phyloP scores from a whole-genome alignment of 768 basidiomycete genomes.

The Auriscalpium orientale region DNA sequence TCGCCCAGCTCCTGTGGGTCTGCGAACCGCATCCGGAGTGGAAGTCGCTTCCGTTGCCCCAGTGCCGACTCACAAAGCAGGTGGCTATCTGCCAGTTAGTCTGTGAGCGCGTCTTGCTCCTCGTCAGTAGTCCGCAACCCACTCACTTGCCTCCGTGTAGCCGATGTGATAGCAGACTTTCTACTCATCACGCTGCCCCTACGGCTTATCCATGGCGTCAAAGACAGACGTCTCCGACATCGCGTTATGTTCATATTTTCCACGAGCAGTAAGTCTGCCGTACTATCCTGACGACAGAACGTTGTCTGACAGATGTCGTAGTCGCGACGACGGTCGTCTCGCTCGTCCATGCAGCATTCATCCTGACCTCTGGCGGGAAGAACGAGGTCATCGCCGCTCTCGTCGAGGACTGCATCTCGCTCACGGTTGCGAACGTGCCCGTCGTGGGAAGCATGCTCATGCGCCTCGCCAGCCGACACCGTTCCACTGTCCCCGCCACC shows the following conservation, averaged over 20 bases:
- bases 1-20: conserved; percentile 38
- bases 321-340: conserved; percentile 22
- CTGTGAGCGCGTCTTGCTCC: conserved; percentile 29
- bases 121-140: background rate
- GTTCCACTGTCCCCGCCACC: background rate
- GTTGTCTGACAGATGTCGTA: background rate
- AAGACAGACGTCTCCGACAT: conserved; percentile 29
- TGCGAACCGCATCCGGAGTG: conserved; percentile 33
- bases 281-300: background rate
- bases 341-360: conserved; percentile 22
- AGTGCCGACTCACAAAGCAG: conserved; percentile 36
- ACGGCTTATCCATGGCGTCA: conserved; percentile 35
- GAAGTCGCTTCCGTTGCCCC: conserved; percentile 28
- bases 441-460: conserved; percentile 10
- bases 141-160: conserved; percentile 19
- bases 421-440: conserved; percentile 7
- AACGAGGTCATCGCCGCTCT: conserved; percentile 24
- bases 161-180: conserved; percentile 39
- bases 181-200: conserved; percentile 40
- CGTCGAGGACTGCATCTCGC: conserved; percentile 20
- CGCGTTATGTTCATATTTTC: conserved; percentile 45
- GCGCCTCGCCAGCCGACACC: background rate
- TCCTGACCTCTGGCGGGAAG: conserved; percentile 20
- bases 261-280: conserved; percentile 33
- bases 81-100: conserved; percentile 45